Conservation (phyloP, 139 green algal genomes). For the Coelastrella sp. region DNA sequence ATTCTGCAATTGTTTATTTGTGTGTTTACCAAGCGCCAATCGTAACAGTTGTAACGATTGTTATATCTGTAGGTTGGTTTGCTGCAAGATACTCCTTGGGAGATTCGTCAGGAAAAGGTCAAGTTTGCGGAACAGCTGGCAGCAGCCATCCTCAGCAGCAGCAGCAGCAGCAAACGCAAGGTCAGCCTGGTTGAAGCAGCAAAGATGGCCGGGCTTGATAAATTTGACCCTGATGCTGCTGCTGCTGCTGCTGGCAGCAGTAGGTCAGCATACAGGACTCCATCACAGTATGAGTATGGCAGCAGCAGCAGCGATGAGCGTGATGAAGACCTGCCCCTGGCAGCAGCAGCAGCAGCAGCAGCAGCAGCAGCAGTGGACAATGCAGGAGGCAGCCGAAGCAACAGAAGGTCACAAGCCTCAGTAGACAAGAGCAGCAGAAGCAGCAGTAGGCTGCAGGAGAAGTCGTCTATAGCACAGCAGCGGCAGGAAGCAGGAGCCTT, state of each 20-base stretch:
- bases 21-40: too few relatives aligned
- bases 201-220: background rate
- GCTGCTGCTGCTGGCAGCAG: constrained; percentile 15
- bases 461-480: background rate
- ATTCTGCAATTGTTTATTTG: too few relatives aligned
- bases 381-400: background rate
- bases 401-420: background rate
- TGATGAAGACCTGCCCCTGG: background rate
- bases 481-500: too few relatives aligned
- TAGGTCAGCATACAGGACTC: too few relatives aligned
- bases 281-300: too few relatives aligned
- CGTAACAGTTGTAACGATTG: too few relatives aligned
- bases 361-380: background rate
- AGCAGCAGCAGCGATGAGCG: background rate
- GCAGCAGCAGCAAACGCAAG: background rate
- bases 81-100: background rate
- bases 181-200: background rate
- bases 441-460: background rate
- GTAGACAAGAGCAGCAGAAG: background rate
- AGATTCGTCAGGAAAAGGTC: background rate
- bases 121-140: background rate
- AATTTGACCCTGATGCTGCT: background rate
- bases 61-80: background rate
- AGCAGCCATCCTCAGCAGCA: background rate
- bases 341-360: constrained; percentile 7